Conservation (phyloP, 2,329 filamentous ascomycete species). For the Colletotrichum abscissum region DNA sequence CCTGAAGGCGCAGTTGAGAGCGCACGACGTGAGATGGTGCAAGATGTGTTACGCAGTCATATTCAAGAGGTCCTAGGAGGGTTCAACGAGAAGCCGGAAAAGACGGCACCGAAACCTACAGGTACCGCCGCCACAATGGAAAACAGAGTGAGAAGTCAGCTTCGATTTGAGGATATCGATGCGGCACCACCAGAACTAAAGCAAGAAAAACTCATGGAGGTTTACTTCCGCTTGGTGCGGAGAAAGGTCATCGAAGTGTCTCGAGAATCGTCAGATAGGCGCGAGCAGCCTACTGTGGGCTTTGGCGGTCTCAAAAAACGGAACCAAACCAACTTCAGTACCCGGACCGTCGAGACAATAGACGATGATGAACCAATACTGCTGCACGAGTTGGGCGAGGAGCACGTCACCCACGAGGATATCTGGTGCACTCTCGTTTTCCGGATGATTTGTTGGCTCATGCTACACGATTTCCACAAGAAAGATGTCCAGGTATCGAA, state of each 20-base stretch:
- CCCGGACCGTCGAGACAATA: constrained; percentile 2
- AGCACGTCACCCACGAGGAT: constrained; percentile 45
- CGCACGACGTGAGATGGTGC: constrained; percentile 50
- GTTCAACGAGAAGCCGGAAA: constrained; percentile 50
- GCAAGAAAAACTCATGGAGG: constrained; percentile 61
- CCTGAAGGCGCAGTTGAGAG: background rate
- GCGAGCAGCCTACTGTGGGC: constrained; percentile 22
- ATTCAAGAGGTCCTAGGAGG: constrained; percentile 60
- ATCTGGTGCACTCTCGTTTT: constrained; percentile 68
- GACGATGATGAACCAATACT: constrained; percentile 7
- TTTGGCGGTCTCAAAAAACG: constrained; percentile 7
- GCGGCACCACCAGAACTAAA: constrained; percentile 59
- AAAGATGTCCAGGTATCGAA: constrained; percentile 63
- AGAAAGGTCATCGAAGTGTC: constrained; percentile 51
- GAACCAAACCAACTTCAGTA: constrained; percentile 1
- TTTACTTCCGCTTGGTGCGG: constrained; percentile 62
- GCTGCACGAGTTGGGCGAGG: background rate
- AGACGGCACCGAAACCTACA: background rate
- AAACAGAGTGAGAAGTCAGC: background rate
- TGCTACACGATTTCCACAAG: constrained; percentile 68
- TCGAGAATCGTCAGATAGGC: constrained; percentile 41
- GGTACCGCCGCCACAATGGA: constrained; percentile 19
- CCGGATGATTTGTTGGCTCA: constrained; percentile 68
- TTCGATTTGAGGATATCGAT: constrained; percentile 58
- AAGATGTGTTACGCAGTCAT: constrained; percentile 60